phyloP scores from a whole-genome alignment of 2,329 filamentous ascomycete species.

The Cryphonectria naterciae region DNA sequence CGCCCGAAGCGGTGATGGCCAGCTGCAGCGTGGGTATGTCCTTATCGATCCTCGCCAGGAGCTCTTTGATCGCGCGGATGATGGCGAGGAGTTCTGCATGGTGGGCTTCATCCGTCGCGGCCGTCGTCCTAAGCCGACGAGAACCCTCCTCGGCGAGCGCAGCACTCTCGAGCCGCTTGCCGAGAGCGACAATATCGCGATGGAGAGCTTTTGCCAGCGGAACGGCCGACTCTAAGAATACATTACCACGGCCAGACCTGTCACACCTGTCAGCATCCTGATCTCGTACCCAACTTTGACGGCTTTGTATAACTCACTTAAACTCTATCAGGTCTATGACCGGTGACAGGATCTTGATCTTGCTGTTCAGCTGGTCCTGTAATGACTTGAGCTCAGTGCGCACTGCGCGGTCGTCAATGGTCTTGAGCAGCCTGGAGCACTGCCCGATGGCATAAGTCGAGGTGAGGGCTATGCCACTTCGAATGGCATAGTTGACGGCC shows the following conservation, averaged over 20 bases:
- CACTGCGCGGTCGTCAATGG: slow-evolving; percentile 71
- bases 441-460: slow-evolving; percentile 84
- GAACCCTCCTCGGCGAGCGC: slow-evolving; percentile 64
- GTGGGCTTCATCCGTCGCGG: slow-evolving; percentile 57
- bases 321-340: slow-evolving; percentile 92
- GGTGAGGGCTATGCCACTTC: slow-evolving; percentile 83
- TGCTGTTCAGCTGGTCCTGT: slow-evolving; percentile 77
- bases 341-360: slow-evolving; percentile 90
- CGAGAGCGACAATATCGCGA: slow-evolving; percentile 80
- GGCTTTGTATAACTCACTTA: slow-evolving; percentile 58
- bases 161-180: slow-evolving; percentile 72
- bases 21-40: slow-evolving; percentile 90
- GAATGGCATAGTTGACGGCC: slow-evolving; percentile 90
- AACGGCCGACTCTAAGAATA: slow-evolving; percentile 78
- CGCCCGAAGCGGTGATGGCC: slow-evolving; percentile 91
- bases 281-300: not conserved
- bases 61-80: slow-evolving; percentile 71
- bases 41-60: slow-evolving; percentile 83
- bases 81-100: slow-evolving; percentile 70
- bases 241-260: slow-evolving; percentile 58
- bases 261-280: slow-evolving; percentile 32
- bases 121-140: slow-evolving; percentile 47
- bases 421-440: slow-evolving; percentile 76
- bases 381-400: slow-evolving; percentile 70
- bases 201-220: slow-evolving; percentile 81